phyloP scores from a whole-genome alignment of 768 basidiomycete species.

The Amanita muscaria region DNA sequence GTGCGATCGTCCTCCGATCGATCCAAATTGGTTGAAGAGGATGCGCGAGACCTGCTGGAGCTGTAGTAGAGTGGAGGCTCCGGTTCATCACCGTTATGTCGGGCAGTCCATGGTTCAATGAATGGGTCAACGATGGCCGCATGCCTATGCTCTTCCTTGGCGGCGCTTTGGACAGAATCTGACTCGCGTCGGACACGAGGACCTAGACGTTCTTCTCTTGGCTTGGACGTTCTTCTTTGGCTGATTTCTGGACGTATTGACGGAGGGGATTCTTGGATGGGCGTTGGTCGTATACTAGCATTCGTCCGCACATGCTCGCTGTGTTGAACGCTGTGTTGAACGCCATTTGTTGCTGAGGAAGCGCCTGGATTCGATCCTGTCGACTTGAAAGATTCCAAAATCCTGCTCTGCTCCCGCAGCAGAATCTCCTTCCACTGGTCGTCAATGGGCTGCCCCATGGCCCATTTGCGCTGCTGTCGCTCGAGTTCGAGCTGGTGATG shows the following conservation, averaged over 20 bases:
- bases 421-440: slow-evolving; percentile 7
- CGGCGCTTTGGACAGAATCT: not conserved
- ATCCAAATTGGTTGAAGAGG: slow-evolving; percentile 5
- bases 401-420: slow-evolving; percentile 5
- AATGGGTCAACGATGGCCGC: slow-evolving; percentile 3
- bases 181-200: slow-evolving; percentile 5
- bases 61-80: not conserved
- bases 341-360: not conserved
- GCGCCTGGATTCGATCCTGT: not conserved
- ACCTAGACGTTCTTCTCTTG: slow-evolving; percentile 4
- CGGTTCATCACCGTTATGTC: not conserved
- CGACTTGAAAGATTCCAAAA: slow-evolving; percentile 6
- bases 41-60: slow-evolving; percentile 2
- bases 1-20: slow-evolving; percentile 8
- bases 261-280: slow-evolving; percentile 2
- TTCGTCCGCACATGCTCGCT: too few species aligned
- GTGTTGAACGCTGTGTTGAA: too few species aligned
- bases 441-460: slow-evolving; percentile 3
- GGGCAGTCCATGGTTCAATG: not conserved
- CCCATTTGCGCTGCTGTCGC: slow-evolving; percentile 8
- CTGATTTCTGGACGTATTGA: slow-evolving; percentile 1
- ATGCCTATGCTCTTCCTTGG: slow-evolving; percentile 5
- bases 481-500: slow-evolving; percentile 7
- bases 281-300: too few species aligned
- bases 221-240: slow-evolving; percentile 1